Evolutionary conservation across 176 grass and related monocot genomes (phyloP), one percentile per base, ranked within the genome.

Genomic region (Oryza nivara): DNA sequence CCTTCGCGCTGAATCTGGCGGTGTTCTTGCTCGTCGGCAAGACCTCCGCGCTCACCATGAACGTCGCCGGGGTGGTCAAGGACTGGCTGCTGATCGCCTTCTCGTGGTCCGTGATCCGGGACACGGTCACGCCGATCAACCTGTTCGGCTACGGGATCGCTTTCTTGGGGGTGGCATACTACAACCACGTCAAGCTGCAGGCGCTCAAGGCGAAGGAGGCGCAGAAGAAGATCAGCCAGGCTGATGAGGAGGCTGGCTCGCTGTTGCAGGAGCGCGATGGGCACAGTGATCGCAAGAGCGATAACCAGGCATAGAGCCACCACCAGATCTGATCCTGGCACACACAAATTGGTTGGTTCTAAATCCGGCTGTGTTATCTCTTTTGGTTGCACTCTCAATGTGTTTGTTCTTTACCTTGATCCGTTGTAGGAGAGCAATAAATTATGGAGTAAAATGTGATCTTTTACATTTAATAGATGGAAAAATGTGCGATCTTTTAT

Each of bases 1-100:
- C 95, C 66, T 97, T 97, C 11, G 95, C 95, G 47, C 91, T 97
- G 7, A 97, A 97, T 75, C 95, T 97, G 11, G 95, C 95, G 0
- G 95, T 97, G 0, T 97, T 97, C 88, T 76, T 97, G 49, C 95
- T 97, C 6, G 95, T 97, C 19, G 95, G 95, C 16, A 97, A 97
- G 88, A 97, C 95, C 58, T 97, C 95, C 19, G 95, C 95, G 60
- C 89, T 97, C 48, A 97, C 95, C 65, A 97, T 97, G 95, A 97
- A 97, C 28, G 95, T 97, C 3, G 95, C 92, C 1, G 95, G 95
- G 3, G 95, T 97, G 0, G 95, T 97, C 69, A 97, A 97, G 87
- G 95, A 97, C 68, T 97, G 95, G 95, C 91, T 97, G 19, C 74
- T 97, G 64, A 97, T 97, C 52, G 91, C 95, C 32, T 97, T 97